Evolutionary conservation across 2,329 filamentous ascomycete species (phyloP), one percentile per base, ranked within the genome.

Genomic region (Nannizzia gypsea): DNA sequence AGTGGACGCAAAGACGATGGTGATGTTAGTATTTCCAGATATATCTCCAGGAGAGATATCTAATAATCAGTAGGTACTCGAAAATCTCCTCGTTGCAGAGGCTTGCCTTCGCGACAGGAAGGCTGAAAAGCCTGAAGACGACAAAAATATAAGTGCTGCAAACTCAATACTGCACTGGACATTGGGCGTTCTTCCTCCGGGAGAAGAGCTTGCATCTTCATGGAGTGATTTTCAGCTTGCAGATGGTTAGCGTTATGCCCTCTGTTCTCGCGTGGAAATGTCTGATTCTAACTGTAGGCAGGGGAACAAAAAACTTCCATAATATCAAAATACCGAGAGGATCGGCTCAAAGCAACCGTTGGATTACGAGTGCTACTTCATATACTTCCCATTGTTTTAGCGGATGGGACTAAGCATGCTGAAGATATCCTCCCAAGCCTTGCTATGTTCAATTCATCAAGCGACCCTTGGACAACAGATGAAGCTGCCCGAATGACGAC

Each of bases 401-500:
- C 70, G 34, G 54, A 64, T 2, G 61, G 66, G 11, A 57, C 66
- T n/a, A 61, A 63, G 5, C 64, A 66, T 28, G 31, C 63, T 3
- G 38, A 65, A 2, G 65, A 71, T 50, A 60, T 72, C n/a, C 58
- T 75, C 28, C 61, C 56, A n/a, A 64, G 68, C 9, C 61, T 73
- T 58, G 69, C 71, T 6, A 70, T 69, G 57, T 73, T 72, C 61
- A 69, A 67, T 1, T 68, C 65, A 2, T 52, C 66, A 36, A 40
- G 66, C 20, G 69, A 74, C 62, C 68, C 72, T 4, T 76, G 73
- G 73, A 69, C 68, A 46, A 72, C 69, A 3, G 60, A 61, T 3
- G 36, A 57, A 66, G n/a, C 66, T 64, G 46, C 61, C 60, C 20
- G 57, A 61, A 52, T 59, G 17, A 64, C 70, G 6, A 63, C 54